Evolutionary conservation across 805 yeast genomes (phyloP), one percentile per base, ranked within the genome.

Genomic region (Saturnispora mendoncae): DNA sequence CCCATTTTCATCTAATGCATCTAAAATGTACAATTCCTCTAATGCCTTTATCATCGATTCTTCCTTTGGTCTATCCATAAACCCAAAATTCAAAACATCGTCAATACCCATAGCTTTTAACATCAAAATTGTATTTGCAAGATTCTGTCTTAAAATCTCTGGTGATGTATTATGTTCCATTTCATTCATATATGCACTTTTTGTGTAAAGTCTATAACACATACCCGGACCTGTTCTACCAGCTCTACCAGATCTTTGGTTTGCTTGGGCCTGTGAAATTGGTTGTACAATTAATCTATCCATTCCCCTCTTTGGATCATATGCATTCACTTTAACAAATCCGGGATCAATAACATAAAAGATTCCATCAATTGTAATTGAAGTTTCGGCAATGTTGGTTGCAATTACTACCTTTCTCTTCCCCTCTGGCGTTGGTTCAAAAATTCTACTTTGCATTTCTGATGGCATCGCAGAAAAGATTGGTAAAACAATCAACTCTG

Each of bases 201-300:
- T 88, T 0, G 97, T 88, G 58, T 83, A 92, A n/a, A 92, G 64
- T 43, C 98, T 66, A 55, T 78, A 92, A 56, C 98, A 94, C 51
- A 84, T 80, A 2, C 98, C 98, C 0, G 97, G 95, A 0, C 94
- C 94, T 0, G 94, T 86, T 66, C 98, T 81, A 36, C 98, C 98
- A 0, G 98, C 98, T 57, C 98, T 75, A 42, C 98, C 98, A 35
- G 94, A 76, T 56, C 98, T 72, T 62, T 92, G 98, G 50, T 84
- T 84, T 0, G 97, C 97, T 56, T 88, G 94, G 0, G 98, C 97
- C 52, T 84, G 83, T 0, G 97, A 90, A 36, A 92, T 86, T 1
- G 95, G 95, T 13, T 80, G 72, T 2, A 87, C 82, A 6, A 77
- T 69, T 52, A 92, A 68, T 6, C 90, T 78, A 53, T 90, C 97